These are phyloP conservation scores for Penicillium manginii DNA, from an alignment of 495 filamentous ascomycete genomes.

Conservation along the genomic window DNA sequence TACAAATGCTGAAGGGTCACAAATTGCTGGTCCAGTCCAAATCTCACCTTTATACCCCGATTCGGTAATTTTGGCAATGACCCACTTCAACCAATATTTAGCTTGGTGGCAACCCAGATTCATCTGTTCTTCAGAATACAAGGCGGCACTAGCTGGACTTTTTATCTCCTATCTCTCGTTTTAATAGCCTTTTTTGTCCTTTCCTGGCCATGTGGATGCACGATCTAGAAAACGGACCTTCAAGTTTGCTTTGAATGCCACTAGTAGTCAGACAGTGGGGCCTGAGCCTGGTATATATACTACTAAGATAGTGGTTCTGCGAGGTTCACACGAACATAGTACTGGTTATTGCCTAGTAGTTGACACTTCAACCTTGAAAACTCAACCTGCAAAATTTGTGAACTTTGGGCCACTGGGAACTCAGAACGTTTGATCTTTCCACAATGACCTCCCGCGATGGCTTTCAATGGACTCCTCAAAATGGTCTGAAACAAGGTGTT, in stretches of 20 bases:
- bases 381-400: no score
- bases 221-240: no score
- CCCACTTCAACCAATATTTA: not conserved
- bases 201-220: not conserved
- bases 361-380: no score
- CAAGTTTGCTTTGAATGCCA: no score
- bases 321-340: no score
- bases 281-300: no score
- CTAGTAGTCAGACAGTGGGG: no score
- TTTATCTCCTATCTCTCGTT: not conserved
- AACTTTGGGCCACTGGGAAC: no score
- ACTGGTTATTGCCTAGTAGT: no score
- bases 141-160: not conserved
- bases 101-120: not conserved
- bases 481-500: slow-evolving; percentile 20
- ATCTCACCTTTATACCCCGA: slow-evolving; percentile 17
- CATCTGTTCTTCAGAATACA: not conserved
- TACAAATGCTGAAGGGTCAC: not conserved
- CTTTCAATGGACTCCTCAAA: slow-evolving; percentile 27
- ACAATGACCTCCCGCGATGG: slow-evolving; percentile 30
- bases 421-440: not conserved
- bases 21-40: not conserved
- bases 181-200: not conserved
- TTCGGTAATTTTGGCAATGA: slow-evolving; percentile 17
- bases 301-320: no score